phyloP scores from a whole-genome alignment of 2,329 filamentous ascomycete genomes.

The Talaromyces sp. region DNA sequence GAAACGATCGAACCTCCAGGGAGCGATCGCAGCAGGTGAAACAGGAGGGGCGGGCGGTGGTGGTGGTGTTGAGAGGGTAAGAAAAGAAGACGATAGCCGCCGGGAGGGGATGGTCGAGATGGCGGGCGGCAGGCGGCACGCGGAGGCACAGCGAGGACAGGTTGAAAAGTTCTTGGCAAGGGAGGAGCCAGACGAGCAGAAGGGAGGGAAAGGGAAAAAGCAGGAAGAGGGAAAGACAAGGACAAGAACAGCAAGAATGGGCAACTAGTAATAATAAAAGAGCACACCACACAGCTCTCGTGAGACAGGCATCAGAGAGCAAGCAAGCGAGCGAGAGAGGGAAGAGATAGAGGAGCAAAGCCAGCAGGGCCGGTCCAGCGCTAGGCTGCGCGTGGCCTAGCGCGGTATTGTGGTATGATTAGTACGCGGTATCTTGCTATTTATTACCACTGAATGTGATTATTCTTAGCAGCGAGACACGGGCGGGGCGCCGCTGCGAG shows the following conservation, averaged over 20 bases:
- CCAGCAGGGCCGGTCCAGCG: neutral
- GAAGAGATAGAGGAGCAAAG: slow-evolving; percentile 7
- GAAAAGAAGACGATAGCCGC: neutral
- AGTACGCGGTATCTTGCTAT: neutral
- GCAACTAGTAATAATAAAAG: neutral
- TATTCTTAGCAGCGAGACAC: neutral
- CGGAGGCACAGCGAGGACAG: neutral
- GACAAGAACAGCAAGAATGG: slow-evolving; percentile 6
- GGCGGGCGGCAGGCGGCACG: slow-evolving; percentile 11
- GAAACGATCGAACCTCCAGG: slow-evolving; percentile 38
- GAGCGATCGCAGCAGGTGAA: slow-evolving; percentile 23
- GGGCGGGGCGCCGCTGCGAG: neutral
- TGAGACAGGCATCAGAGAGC: slow-evolving; percentile 1
- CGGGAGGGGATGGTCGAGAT: slow-evolving; percentile 1
- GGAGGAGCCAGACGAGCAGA: slow-evolving; percentile 12
- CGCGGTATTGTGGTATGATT: neutral
- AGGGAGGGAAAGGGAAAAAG: slow-evolving; percentile 13
- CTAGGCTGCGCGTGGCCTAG: neutral
- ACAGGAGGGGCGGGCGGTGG: slow-evolving; percentile 5
- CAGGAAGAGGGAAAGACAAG: neutral
- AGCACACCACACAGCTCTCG: neutral
- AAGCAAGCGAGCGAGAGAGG: slow-evolving; percentile 2
- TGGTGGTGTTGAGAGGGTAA: slow-evolving; percentile 6
- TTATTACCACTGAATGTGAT: neutral
- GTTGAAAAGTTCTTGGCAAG: neutral